Evolutionary conservation across 257 asterid species (phyloP), one percentile per base, ranked within the genome.

Genomic region (Jacaranda mimosifolia): DNA sequence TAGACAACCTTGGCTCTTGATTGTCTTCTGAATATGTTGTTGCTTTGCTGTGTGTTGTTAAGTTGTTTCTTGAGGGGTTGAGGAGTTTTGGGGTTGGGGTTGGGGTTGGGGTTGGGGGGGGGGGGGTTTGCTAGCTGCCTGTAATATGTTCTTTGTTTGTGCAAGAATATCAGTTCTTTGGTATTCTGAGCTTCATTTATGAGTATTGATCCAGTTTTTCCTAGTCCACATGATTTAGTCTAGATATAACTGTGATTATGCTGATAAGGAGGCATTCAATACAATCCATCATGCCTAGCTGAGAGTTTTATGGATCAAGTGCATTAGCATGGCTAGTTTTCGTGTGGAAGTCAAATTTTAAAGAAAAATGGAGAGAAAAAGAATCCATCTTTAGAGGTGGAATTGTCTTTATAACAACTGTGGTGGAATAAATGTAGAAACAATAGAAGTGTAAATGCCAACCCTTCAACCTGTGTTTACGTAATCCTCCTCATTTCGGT

Each of bases 11-110:
- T n/a, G n/a, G 53, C 45, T 39, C 58, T 9, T 73, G 72, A 35
- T 60, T 40, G n/a, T 21, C 55, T 39, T 67, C 12, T 79, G 66
- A 35, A 68, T 26, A 26, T 68, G 12, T 42, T 76, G 1, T 1
- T 66, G 42, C 39, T 68, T 63, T 53, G 32, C 11, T 55, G 52
- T 19, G 15, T 10, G 10, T 35, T 69, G 66, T 48, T 36, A n/a
- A 8, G 15, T 9, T 56, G 17, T 26, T 40, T 10, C 9, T 48
- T 21, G 18, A 68, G 11, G 17, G 11, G 56, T 11, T 36, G 3
- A 1, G 38, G 18, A 6, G 39, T 3, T 9, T n/a, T 7, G 38
- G 38, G 21, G 1, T 9, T 36, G 35, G 38, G 38, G 7, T 5
- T 7, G 38, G 38, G 21, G 1, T 9, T 36, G 35, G 38, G 38